A percentile compares a stretch with the other conserved stretches of the same genome.
Evolutionary conservation across 148 eudicot species (phyloP).

Genomic region (Tetragonia tetragonoides): DNA sequence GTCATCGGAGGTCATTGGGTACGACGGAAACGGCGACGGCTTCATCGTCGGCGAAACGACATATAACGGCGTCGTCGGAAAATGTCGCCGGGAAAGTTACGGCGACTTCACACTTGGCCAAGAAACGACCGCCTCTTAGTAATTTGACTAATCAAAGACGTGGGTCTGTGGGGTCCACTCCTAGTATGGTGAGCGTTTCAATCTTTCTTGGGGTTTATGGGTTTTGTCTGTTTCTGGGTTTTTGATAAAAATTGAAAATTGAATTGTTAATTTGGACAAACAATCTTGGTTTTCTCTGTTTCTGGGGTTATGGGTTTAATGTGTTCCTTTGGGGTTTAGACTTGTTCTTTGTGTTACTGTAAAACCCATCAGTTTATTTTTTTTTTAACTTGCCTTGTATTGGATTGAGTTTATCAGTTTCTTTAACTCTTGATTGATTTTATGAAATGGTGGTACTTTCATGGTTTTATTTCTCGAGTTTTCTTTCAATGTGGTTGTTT

Average conservation of each 20-base stretch:
- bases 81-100: conserved; percentile 24
- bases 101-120: conserved; percentile 33
- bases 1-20: conserved; percentile 35
- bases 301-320: conserved; percentile 4
- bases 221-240: neutral
- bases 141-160: conserved; percentile 59
- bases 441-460: neutral
- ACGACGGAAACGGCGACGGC: conserved; percentile 15
- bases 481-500: neutral
- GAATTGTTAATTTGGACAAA: neutral
- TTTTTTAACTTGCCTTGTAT: neutral
- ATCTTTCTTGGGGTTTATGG: neutral
- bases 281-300: neutral
- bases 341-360: neutral
- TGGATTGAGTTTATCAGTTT: neutral
- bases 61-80: conserved; percentile 36
- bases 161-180: conserved; percentile 28
- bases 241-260: neutral
- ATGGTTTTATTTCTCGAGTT: neutral
- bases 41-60: conserved; percentile 45
- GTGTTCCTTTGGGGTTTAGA: neutral
- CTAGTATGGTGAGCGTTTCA: conserved; percentile 35
- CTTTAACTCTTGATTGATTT: neutral
- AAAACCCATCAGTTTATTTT: neutral
- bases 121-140: conserved; percentile 67